Evolutionary conservation across 2,329 filamentous ascomycete genomes (phyloP).

Genomic region (Alternaria gaisen): DNA sequence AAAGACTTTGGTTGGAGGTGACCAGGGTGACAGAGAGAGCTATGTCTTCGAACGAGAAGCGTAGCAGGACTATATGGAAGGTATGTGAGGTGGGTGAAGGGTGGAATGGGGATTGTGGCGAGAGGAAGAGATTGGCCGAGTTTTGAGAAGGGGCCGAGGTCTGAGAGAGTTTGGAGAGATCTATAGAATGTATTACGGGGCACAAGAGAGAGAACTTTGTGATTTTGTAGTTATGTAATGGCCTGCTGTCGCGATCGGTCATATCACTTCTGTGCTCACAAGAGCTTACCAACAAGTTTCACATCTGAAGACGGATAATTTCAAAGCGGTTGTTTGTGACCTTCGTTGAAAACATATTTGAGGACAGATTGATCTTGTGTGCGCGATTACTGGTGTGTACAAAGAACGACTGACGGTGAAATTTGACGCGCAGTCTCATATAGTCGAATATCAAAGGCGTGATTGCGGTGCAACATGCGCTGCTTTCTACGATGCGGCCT

Average conservation of each 20-base stretch:
- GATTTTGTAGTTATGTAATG: not conserved
- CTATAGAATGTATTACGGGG: not conserved
- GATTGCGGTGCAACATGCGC: not conserved
- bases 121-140: not conserved
- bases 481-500: too few relatives aligned
- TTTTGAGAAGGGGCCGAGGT: not conserved
- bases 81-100: slow-evolving; percentile 34
- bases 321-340: not conserved
- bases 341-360: not conserved
- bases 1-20: slow-evolving; percentile 53
- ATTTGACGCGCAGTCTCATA: not conserved
- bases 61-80: slow-evolving; percentile 43
- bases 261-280: too few relatives aligned
- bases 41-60: slow-evolving; percentile 31
- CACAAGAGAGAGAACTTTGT: not conserved
- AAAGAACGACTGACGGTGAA: not conserved
- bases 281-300: not conserved
- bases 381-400: not conserved
- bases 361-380: not conserved
- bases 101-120: not conserved
- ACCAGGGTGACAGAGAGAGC: slow-evolving; percentile 48
- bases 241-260: not conserved
- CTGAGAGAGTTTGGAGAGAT: not conserved
- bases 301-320: not conserved
- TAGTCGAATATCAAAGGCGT: not conserved